Conservation (phyloP, 805 yeast genomes). For the Candida adriatica region DNA sequence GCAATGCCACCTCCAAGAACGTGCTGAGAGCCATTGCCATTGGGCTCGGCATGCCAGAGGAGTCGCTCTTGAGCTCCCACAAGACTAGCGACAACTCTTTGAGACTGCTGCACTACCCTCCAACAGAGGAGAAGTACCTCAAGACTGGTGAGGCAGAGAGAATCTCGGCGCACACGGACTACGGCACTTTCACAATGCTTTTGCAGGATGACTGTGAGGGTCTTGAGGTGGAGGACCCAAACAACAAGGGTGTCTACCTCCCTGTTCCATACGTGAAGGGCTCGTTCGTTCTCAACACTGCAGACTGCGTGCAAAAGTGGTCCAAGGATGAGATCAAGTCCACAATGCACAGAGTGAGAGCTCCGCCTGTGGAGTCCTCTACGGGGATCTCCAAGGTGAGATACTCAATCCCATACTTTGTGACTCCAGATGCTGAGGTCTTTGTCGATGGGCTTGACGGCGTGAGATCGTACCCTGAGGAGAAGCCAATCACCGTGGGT, state of each 20-base stretch:
- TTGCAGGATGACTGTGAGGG: constrained; percentile 21
- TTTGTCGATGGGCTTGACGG: constrained; percentile 19
- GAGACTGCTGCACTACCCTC: constrained; percentile 18
- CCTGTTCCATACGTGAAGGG: constrained; percentile 2
- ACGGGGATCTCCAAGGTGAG: constrained; percentile 15
- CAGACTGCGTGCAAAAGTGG: constrained; percentile 19
- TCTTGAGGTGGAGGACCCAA: constrained; percentile 16
- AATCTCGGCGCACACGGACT: constrained; percentile 22
- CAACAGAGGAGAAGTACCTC: constrained; percentile 11
- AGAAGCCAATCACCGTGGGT: constrained; percentile 16
- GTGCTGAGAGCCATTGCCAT: background rate
- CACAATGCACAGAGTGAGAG: constrained; percentile 18
- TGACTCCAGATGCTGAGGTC: constrained; percentile 17
- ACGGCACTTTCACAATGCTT: constrained; percentile 20
- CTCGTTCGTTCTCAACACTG: constrained; percentile 18
- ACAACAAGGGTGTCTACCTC: constrained; percentile 12
- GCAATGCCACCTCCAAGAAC: background rate
- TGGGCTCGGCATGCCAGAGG: constrained; percentile 16
- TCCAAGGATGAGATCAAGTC: constrained; percentile 19
- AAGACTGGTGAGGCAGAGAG: constrained; percentile 16
- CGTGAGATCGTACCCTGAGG: constrained; percentile 13
- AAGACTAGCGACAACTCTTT: constrained; percentile 15
- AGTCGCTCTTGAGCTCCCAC: constrained; percentile 14
- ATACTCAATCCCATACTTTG: constrained; percentile 23
- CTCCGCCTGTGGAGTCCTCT: constrained; percentile 14